These are phyloP conservation scores for Phytopythium vexans DNA, from an alignment of 352 stramenopile species.

Conservation along the genomic window DNA sequence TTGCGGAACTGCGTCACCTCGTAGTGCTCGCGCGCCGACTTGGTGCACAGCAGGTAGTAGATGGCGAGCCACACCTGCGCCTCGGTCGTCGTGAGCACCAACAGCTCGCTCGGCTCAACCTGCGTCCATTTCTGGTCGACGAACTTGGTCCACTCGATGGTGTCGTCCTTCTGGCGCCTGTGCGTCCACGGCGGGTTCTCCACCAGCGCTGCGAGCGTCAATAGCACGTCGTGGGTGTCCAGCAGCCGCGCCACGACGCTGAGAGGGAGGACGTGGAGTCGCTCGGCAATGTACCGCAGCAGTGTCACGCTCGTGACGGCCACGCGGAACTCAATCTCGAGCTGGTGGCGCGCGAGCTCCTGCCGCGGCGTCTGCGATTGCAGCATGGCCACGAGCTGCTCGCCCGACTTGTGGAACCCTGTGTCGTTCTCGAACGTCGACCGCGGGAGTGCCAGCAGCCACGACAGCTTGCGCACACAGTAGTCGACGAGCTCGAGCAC, in stretches of 20 bases:
- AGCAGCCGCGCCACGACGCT: constrained; percentile 88
- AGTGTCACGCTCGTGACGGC: constrained; percentile 87
- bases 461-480: constrained; percentile 87
- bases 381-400: constrained; percentile 68
- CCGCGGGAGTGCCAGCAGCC: constrained; percentile 68
- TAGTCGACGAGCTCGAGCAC: constrained; percentile 95
- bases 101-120: constrained; percentile 84
- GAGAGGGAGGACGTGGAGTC: constrained; percentile 83
- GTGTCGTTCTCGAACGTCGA: constrained; percentile 51
- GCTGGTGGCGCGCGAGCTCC: constrained; percentile 68
- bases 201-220: constrained; percentile 90
- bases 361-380: constrained; percentile 41
- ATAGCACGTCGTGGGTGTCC: constrained; percentile 95
- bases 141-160: constrained; percentile 90
- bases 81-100: constrained; percentile 92
- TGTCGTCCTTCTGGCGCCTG: constrained; percentile 31
- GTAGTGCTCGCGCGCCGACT: constrained; percentile 92
- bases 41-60: constrained; percentile 93
- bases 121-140: constrained; percentile 90
- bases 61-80: constrained; percentile 94
- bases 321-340: constrained; percentile 87
- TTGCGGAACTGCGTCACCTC: constrained; percentile 94
- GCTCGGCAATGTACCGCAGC: constrained; percentile 89
- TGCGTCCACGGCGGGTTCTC: constrained; percentile 97
- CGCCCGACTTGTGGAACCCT: constrained; percentile 67